These are phyloP conservation scores for Flagelloscypha sp. DNA, from an alignment of 768 basidiomycete genomes.

Conservation along the genomic window DNA sequence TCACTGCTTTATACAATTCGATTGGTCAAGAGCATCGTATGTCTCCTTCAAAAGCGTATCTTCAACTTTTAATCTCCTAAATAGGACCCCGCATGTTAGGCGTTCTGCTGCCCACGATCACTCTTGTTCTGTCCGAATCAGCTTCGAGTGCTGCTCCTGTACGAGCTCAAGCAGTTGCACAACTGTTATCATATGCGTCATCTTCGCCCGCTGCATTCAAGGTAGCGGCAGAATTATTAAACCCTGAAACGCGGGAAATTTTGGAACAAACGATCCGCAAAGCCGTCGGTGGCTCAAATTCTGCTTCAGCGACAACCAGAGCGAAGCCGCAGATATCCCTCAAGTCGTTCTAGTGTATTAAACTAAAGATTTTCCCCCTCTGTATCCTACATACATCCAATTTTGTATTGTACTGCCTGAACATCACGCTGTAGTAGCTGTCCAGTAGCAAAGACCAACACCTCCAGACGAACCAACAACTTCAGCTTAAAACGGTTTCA, in stretches of 20 bases:
- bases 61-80: constrained; percentile 6
- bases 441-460: no score
- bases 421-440: no score
- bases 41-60: constrained; percentile 17
- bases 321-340: constrained; percentile 74
- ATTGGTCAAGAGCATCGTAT: constrained; percentile 55
- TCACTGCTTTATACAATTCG: constrained; percentile 53
- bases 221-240: constrained; percentile 68
- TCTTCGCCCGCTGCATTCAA: constrained; percentile 72
- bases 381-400: no score
- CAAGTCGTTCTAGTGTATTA: constrained; percentile 58
- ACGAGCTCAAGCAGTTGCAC: constrained; percentile 52
- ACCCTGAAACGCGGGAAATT: constrained; percentile 43
- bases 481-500: no score
- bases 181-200: constrained; percentile 67
- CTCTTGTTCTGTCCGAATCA: constrained; percentile 56
- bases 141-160: constrained; percentile 33
- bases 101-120: constrained; percentile 68
- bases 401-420: no score
- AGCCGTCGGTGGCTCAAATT: constrained; percentile 46
- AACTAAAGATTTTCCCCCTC: no score
- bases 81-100: constrained; percentile 60
- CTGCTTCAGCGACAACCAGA: constrained; percentile 17
- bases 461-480: no score
- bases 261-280: constrained; percentile 76